Base-by-base conservation (phyloP, 2,329 filamentous ascomycete genomes). In the Thielaviopsis ethacetica region DNA sequence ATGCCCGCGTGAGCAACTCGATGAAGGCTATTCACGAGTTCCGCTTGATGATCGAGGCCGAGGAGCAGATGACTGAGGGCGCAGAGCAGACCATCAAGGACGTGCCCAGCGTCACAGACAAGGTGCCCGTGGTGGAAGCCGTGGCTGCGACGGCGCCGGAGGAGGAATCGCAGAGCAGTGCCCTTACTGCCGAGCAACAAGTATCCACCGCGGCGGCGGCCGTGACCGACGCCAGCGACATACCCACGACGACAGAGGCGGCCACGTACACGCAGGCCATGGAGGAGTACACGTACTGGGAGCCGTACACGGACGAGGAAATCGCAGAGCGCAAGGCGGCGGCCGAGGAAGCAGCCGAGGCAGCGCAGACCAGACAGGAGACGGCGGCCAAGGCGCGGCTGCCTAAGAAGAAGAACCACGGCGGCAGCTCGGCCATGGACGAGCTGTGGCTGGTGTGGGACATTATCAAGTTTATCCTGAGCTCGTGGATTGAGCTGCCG, bases 1-100 rank as follows among this genome's bases (percentile, higher is more conserved):
- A 96, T 61, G 88, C 88, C 30, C 82, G 91, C 41, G 83, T 97
- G 63, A 89, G 87, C 63, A 84, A 86, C 69, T 93, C 88, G 57
- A 72, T 98, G 62, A 76, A 79, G 38, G 85, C 88, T 0, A 78
- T 95, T 51, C 80, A 82, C 59, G 76, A 83, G 58, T 97, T 98
- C 73, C 73, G 77, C 56, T 65, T 65, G 27, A 79, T 83, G 75
- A 72, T 79, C 12, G 72, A 73, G 57, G 53, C 58, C 66, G 19
- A 65, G 64, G 17, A 69, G 13, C 51, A 72, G 59, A 66, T 64
- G 1, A 62, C 63, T n/a, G 65, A 65, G 24, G 64, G 63, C 5
- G 61, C 64, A 34, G 51, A 62, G 63, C 58, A 58, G 59, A 27
- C 30, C 12, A 12, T 34, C 30, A 12, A 41, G 13, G 38, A 6